Evolutionary conservation across 1,284 basidiomycete species (phyloP).

Genomic region (Fistulinella staudtii): DNA sequence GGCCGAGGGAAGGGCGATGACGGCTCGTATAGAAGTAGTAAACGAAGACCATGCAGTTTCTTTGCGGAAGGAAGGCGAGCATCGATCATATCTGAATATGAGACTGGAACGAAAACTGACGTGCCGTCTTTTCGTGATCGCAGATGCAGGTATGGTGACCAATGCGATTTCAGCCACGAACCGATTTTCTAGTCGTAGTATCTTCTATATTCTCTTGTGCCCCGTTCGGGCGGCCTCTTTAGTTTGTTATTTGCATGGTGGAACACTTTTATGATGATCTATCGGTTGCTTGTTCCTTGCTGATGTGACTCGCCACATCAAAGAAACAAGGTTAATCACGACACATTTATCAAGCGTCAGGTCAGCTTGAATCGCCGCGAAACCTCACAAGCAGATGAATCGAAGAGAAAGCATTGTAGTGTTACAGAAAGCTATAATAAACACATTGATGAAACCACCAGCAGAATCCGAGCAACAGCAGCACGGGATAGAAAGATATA

Average conservation of each 20-base stretch:
- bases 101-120: conserved; percentile 44
- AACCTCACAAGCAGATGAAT: conserved; percentile 12
- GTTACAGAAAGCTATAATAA: conserved; percentile 38
- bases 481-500: conserved; percentile 32
- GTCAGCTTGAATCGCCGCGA: conserved; percentile 6
- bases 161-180: conserved; percentile 78
- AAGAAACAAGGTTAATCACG: conserved; percentile 10
- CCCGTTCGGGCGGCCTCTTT: not conserved
- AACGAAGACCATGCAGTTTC: conserved; percentile 83
- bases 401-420: conserved; percentile 29
- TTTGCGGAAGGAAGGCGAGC: conserved; percentile 87
- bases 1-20: conserved; percentile 49
- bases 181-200: conserved; percentile 28
- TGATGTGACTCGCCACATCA: no score
- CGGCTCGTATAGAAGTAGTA: conserved; percentile 65
- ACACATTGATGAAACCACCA: conserved; percentile 27
- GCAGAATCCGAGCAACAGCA: conserved; percentile 32
- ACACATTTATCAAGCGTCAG: conserved; percentile 6
- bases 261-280: conserved; percentile 10
- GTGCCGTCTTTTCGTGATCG: conserved; percentile 37
- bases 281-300: conserved; percentile 10
- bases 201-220: not conserved
- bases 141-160: conserved; percentile 83
- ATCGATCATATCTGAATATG: conserved; percentile 41
- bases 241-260: conserved; percentile 13